Evolutionary conservation across 75 land plant species (phyloP), one percentile per base, ranked within the genome.

Genomic region (Pinus taeda): DNA sequence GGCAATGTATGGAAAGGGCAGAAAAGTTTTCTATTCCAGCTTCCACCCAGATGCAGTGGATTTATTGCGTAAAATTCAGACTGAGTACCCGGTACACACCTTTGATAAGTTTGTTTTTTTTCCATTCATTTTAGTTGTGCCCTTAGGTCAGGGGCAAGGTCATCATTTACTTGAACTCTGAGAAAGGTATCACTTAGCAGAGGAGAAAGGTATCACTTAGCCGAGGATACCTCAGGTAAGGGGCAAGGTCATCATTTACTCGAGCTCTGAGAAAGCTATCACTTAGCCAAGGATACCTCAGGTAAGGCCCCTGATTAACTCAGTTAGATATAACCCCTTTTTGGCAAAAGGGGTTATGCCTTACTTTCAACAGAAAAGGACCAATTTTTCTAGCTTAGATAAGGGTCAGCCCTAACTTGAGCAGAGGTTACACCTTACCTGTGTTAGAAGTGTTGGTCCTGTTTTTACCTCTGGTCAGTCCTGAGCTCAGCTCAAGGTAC

Each of bases 11-110:
- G 82, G 86, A 14, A 74, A 79, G 29, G 93, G 82, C 30, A 82
- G 99, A 36, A 85, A 79, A 55, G 79, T 96, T 21, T 88, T 90
- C 77, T 94, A 89, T 76, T 94, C 95, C 1, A 90, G 86, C 69
- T 96, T 96, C 71, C 97, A 94, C 71, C 99, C 98, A 37, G 99
- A 96, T 81, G 99, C 99, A 4, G 98, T 80, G 4, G 74, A 57
- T 60, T 57, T 94, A 53, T 45, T 96, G 12, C 80, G 90, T 29
- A 73, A 84, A 75, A n/a, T 87, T 73, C 91, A 93, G 78, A 62
- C 29, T 29, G 30, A 21, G 14, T 91, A 93, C 74, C 96, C 98
- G 22, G 98, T 92, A 89, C 85, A 87, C 57, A 21, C 60, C 57
- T 76, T 77, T 29, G 15, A 57, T 55, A 61, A 60, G 0, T 26